Percentiles rank a stretch among this genome's conserved stretches.
These are phyloP conservation scores for Houttuynia cordata DNA, from an alignment of 164 flowering plant genomes.

Conservation along the genomic window DNA sequence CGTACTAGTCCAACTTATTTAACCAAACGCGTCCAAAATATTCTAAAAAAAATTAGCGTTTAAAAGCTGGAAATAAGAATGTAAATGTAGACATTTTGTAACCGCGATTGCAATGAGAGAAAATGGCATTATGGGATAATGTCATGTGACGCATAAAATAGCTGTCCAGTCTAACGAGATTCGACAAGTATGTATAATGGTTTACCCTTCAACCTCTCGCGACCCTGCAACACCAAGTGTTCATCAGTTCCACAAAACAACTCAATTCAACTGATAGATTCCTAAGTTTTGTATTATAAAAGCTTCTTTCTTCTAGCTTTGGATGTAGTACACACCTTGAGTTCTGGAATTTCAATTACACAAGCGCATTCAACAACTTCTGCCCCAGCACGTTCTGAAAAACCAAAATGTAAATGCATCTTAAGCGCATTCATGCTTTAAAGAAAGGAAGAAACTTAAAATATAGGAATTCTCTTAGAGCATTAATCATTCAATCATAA, in stretches of 20 bases:
- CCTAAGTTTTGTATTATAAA: no score
- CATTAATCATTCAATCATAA: no score
- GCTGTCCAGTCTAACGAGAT: conserved; percentile 1
- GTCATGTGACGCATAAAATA: not conserved
- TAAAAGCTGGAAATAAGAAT: no score
- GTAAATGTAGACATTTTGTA: no score
- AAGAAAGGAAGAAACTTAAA: not conserved
- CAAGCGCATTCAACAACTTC: conserved; percentile 93
- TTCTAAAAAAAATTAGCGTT: no score
- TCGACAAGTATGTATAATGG: conserved; percentile 9
- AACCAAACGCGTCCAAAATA: no score
- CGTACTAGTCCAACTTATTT: no score
- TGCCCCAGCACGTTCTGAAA: conserved; percentile 63
- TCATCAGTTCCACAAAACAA: not conserved
- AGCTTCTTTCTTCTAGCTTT: no score
- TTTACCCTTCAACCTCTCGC: conserved; percentile 9
- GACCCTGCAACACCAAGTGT: conserved; percentile 5
- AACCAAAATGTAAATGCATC: no score
- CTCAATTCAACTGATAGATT: not conserved
- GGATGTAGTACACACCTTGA: conserved; percentile 20
- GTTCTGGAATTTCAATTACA: conserved; percentile 69
- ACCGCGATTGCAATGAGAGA: no score
- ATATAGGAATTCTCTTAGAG: no score
- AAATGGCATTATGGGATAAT: no score
- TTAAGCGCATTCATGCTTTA: not conserved